These are phyloP conservation scores for Rhizopogon vesiculosus DNA, from an alignment of 768 basidiomycete genomes.

Conservation along the genomic window DNA sequence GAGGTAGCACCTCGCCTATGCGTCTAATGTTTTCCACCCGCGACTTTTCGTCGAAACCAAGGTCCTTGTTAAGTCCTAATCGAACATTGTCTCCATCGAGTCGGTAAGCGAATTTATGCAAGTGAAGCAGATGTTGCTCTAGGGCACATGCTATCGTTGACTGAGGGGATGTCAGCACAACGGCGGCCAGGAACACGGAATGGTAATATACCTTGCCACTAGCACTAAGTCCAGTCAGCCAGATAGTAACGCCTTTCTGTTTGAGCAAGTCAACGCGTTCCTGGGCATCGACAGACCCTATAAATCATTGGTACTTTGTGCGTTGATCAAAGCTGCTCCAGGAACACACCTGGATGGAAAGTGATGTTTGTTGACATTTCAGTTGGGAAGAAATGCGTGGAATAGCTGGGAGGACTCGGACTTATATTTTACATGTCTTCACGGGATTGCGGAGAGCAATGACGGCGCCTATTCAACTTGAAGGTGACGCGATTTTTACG, in stretches of 20 bases:
- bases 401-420: too few species aligned
- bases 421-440: too few species aligned
- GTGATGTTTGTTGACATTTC: slow-evolving; percentile 49
- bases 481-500: too few species aligned
- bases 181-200: too few species aligned
- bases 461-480: too few species aligned
- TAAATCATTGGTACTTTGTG: slow-evolving; percentile 1
- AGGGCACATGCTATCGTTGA: slow-evolving; percentile 96
- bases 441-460: too few species aligned
- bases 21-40: slow-evolving; percentile 94
- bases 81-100: slow-evolving; percentile 96
- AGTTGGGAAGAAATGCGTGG: neutral
- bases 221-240: slow-evolving; percentile 95
- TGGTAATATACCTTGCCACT: slow-evolving; percentile 74
- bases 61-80: slow-evolving; percentile 94
- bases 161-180: slow-evolving; percentile 33
- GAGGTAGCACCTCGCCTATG: slow-evolving; percentile 77
- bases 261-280: slow-evolving; percentile 67
- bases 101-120: slow-evolving; percentile 82
- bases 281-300: slow-evolving; percentile 64
- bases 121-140: slow-evolving; percentile 90
- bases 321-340: neutral
- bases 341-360: slow-evolving; percentile 57
- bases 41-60: slow-evolving; percentile 89
- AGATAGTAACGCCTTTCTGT: slow-evolving; percentile 89